A percentile compares a stretch with the other conserved stretches of the same genome.
Evolutionary conservation across 164 flowering plant genomes (phyloP).

Genomic region (Nymphaea colorata): DNA sequence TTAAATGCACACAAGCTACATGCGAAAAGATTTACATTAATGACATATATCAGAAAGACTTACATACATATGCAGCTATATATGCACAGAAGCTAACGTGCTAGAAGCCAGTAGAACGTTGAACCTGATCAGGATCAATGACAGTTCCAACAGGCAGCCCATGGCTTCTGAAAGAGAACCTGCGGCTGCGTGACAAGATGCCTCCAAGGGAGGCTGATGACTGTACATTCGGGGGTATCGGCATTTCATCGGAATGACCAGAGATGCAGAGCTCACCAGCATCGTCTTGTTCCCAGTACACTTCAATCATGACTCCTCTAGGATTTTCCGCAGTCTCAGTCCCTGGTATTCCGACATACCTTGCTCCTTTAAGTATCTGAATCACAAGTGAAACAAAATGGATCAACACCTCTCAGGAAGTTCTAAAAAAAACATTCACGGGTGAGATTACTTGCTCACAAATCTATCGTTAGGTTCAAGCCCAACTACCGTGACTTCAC

Average conservation of each 20-base stretch:
- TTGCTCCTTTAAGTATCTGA: slow-evolving; percentile 83
- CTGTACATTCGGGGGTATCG: slow-evolving; percentile 40
- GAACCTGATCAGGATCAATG: slow-evolving; percentile 32
- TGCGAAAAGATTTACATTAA: too few relatives aligned
- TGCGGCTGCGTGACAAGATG: slow-evolving; percentile 11
- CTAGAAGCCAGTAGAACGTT: too few relatives aligned
- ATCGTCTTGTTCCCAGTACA: slow-evolving; percentile 84
- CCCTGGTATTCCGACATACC: slow-evolving; percentile 72
- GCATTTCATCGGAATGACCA: slow-evolving; percentile 61
- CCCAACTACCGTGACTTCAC: too few relatives aligned
- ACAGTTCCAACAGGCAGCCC: slow-evolving; percentile 39
- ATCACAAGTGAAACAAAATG: not conserved
- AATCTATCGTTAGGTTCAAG: too few relatives aligned
- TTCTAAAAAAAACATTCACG: too few relatives aligned
- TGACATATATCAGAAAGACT: too few relatives aligned
- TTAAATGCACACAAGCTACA: too few relatives aligned
- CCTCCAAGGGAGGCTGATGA: slow-evolving; percentile 2
- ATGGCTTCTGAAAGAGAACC: slow-evolving; percentile 12
- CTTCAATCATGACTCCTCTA: slow-evolving; percentile 77
- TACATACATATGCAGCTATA: too few relatives aligned
- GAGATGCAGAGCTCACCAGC: slow-evolving; percentile 71
- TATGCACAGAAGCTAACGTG: too few relatives aligned
- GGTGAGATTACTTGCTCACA: too few relatives aligned
- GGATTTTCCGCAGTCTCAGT: slow-evolving; percentile 63
- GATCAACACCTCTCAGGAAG: too few relatives aligned